phyloP scores from a whole-genome alignment of 768 basidiomycete genomes.

The Macrocybe gigantea region DNA sequence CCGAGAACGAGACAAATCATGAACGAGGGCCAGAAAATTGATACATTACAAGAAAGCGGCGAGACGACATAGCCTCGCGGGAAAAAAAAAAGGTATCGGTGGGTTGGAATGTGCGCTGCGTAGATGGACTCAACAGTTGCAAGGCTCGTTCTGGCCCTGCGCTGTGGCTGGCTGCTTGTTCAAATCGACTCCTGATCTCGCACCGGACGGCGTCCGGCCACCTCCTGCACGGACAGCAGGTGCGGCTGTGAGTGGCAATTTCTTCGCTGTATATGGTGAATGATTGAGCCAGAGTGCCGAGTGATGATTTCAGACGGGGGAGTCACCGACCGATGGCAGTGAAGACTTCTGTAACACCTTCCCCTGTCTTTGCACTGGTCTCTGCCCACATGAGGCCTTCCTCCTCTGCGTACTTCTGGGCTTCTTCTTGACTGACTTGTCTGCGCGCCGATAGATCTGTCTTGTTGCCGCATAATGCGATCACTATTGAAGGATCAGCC shows the following conservation, averaged over 20 bases:
- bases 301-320: neutral
- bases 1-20: slow-evolving; percentile 18
- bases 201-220: slow-evolving; percentile 43
- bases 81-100: slow-evolving; percentile 12
- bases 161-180: slow-evolving; percentile 55
- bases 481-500: slow-evolving; percentile 94
- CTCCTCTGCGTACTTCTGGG: slow-evolving; percentile 88
- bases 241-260: slow-evolving; percentile 77
- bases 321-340: slow-evolving; percentile 66
- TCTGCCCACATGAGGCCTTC: slow-evolving; percentile 93
- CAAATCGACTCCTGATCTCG: slow-evolving; percentile 71
- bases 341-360: slow-evolving; percentile 84
- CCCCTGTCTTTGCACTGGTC: slow-evolving; percentile 85
- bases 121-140: slow-evolving; percentile 58
- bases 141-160: slow-evolving; percentile 55
- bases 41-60: slow-evolving; percentile 26
- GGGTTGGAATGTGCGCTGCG: slow-evolving; percentile 1
- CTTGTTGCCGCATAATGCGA: slow-evolving; percentile 96
- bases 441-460: slow-evolving; percentile 79
- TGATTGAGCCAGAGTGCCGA: slow-evolving; percentile 4
- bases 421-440: slow-evolving; percentile 83
- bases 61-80: slow-evolving; percentile 11
- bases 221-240: slow-evolving; percentile 54
- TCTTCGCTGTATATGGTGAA: slow-evolving; percentile 57
- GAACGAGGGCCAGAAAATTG: slow-evolving; percentile 18